phyloP scores from a whole-genome alignment of 106 monocot genomes.

The Triglochin maritima region DNA sequence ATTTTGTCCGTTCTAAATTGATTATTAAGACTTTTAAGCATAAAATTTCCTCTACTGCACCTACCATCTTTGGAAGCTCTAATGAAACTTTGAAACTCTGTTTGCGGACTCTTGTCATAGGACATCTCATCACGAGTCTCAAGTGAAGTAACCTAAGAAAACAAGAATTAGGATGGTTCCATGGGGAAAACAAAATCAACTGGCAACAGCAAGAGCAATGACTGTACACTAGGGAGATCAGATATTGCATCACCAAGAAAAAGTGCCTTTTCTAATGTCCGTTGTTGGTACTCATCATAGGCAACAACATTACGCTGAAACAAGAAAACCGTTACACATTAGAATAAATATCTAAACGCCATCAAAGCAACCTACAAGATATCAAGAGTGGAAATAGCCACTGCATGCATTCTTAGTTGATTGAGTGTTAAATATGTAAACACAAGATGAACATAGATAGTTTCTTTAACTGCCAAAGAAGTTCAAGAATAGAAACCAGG shows the following conservation, averaged over 20 bases:
- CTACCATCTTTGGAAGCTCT: constrained; percentile 32
- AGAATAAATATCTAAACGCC: not conserved
- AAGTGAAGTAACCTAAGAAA: constrained; percentile 25
- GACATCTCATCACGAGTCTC: constrained; percentile 43
- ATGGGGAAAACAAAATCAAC: not conserved
- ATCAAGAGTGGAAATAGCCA: too few relatives aligned
- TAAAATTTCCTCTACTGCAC: not conserved
- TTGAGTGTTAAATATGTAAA: too few relatives aligned
- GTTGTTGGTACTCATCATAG: constrained; percentile 48
- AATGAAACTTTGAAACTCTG: constrained; percentile 52
- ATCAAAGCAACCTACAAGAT: too few relatives aligned
- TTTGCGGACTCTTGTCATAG: constrained; percentile 40
- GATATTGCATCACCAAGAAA: constrained; percentile 68
- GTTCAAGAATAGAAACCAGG: too few relatives aligned
- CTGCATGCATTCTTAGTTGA: too few relatives aligned
- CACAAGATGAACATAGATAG: too few relatives aligned
- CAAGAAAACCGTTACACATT: not conserved
- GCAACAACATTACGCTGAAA: constrained; percentile 78
- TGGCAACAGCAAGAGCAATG: not conserved
- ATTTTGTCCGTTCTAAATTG: too few relatives aligned
- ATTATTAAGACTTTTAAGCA: too few relatives aligned
- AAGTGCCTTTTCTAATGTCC: constrained; percentile 52
- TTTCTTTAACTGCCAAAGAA: too few relatives aligned
- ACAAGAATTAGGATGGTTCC: not conserved
- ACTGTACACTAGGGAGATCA: constrained; percentile 80